phyloP scores from a whole-genome alignment of 2,329 filamentous ascomycete genomes.

The Fusarium dimerum region DNA sequence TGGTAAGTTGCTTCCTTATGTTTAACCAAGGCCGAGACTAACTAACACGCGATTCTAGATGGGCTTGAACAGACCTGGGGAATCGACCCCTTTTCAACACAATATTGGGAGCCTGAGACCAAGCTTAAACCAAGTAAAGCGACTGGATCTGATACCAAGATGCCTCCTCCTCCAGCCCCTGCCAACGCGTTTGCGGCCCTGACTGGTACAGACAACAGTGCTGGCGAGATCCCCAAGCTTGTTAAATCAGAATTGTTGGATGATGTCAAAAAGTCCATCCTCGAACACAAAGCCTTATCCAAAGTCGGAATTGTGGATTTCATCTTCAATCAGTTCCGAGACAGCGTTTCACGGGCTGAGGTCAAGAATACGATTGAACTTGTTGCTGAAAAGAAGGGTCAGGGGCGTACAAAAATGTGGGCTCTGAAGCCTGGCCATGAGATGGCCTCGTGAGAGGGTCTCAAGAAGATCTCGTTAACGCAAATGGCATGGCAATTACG shows the following conservation, averaged over 20 bases:
- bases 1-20: slow-evolving; percentile 48
- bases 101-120: slow-evolving; percentile 69
- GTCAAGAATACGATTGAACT: slow-evolving; percentile 45
- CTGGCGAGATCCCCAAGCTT: slow-evolving; percentile 29
- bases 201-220: slow-evolving; percentile 14
- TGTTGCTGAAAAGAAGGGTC: slow-evolving; percentile 42
- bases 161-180: slow-evolving; percentile 36
- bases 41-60: slow-evolving; percentile 36
- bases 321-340: slow-evolving; percentile 41
- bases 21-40: not conserved
- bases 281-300: slow-evolving; percentile 41
- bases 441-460: slow-evolving; percentile 28
- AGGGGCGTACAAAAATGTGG: slow-evolving; percentile 41
- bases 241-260: slow-evolving; percentile 42
- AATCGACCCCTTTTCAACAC: slow-evolving; percentile 83
- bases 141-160: slow-evolving; percentile 24
- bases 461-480: slow-evolving; percentile 1
- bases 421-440: slow-evolving; percentile 41
- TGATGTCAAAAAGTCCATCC: slow-evolving; percentile 43
- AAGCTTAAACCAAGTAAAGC: slow-evolving; percentile 29
- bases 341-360: slow-evolving; percentile 39
- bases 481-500: slow-evolving; percentile 19
- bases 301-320: slow-evolving; percentile 44
- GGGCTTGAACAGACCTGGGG: slow-evolving; percentile 48
- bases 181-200: slow-evolving; percentile 41